These are phyloP conservation scores for Lactarius pseudohatsudake DNA, from an alignment of 768 basidiomycete species.

Conservation along the genomic window DNA sequence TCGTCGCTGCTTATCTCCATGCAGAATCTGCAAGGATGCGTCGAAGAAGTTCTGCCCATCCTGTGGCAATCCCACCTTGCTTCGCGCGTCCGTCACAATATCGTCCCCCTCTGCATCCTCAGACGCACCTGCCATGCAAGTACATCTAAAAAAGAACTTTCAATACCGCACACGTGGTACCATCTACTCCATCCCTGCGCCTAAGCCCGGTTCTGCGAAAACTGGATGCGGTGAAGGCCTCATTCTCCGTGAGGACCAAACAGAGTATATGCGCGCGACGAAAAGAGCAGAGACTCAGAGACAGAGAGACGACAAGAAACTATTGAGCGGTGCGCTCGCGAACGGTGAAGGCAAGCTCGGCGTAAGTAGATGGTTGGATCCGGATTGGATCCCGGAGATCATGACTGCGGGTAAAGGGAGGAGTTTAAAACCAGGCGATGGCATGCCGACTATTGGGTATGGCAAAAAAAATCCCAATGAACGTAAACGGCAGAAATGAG, in stretches of 20 bases:
- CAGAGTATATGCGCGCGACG: slow-evolving; percentile 81
- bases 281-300: slow-evolving; percentile 71
- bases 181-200: slow-evolving; percentile 87
- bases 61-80: slow-evolving; percentile 88
- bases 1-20: neutral
- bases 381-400: slow-evolving; percentile 90
- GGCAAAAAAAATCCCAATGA: slow-evolving; percentile 92
- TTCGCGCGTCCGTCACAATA: slow-evolving; percentile 90
- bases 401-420: slow-evolving; percentile 73
- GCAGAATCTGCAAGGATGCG: slow-evolving; percentile 91
- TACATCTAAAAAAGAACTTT: slow-evolving; percentile 95
- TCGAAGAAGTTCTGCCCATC: slow-evolving; percentile 97
- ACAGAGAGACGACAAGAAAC: slow-evolving; percentile 73
- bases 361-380: slow-evolving; percentile 89
- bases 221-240: slow-evolving; percentile 77
- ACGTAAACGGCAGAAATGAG: slow-evolving; percentile 55
- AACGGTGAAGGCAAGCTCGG: slow-evolving; percentile 50
- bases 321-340: slow-evolving; percentile 59
- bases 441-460: slow-evolving; percentile 81
- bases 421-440: slow-evolving; percentile 50
- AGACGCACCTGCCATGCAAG: slow-evolving; percentile 69
- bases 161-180: slow-evolving; percentile 92
- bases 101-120: slow-evolving; percentile 59
- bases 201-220: slow-evolving; percentile 87
- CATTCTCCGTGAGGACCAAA: slow-evolving; percentile 91